These are phyloP conservation scores for Venturia pyrina DNA, from an alignment of 2,329 filamentous ascomycete genomes.

Conservation along the genomic window DNA sequence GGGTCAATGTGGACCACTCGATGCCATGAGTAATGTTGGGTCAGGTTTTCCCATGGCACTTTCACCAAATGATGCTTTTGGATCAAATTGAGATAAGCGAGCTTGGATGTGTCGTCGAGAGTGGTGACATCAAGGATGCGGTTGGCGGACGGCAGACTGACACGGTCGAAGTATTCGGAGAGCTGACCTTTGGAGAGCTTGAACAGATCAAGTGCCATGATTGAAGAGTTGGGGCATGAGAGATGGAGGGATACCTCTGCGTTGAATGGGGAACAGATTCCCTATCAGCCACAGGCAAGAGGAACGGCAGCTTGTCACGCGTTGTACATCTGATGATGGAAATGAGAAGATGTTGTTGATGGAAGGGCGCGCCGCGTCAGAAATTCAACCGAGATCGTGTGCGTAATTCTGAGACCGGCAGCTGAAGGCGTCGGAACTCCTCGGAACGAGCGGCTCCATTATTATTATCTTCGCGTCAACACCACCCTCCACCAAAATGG, in stretches of 20 bases:
- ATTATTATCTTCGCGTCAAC: too few species aligned
- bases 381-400: too few species aligned
- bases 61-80: conserved; percentile 28
- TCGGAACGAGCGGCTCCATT: too few species aligned
- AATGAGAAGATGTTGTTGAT: background rate
- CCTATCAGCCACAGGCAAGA: too few species aligned
- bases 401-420: too few species aligned
- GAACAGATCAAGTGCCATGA: background rate
- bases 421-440: too few species aligned
- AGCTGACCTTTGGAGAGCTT: background rate
- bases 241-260: background rate
- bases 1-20: conserved; percentile 38
- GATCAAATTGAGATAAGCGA: background rate
- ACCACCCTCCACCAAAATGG: too few species aligned
- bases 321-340: background rate
- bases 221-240: background rate
- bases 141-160: background rate
- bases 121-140: background rate
- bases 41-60: conserved; percentile 48
- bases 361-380: background rate
- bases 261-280: too few species aligned
- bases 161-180: background rate
- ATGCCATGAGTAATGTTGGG: conserved; percentile 37
- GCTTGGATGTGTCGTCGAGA: background rate
- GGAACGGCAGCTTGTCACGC: too few species aligned